Percentiles rank a stretch among this genome's conserved stretches.
phyloP scores from a whole-genome alignment of 768 basidiomycete genomes.

The Rhizopogon vulgaris region DNA sequence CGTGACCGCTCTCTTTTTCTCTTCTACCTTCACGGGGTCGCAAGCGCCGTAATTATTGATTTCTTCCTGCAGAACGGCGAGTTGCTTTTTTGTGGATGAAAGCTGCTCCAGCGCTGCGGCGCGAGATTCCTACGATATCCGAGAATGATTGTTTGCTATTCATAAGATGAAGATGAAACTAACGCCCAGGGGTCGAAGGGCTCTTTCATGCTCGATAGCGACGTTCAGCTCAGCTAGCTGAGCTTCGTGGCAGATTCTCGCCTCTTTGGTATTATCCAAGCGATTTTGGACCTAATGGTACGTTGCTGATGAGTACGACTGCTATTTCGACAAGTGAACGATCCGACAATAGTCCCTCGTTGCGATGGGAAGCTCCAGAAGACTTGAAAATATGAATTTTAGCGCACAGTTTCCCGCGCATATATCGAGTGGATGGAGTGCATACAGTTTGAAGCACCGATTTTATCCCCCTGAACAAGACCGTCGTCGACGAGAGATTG shows the following conservation, averaged over 20 bases:
- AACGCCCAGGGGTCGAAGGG: conserved; percentile 54
- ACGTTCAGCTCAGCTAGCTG: conserved; percentile 46
- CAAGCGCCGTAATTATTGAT: conserved; percentile 75
- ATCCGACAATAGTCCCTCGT: conserved; percentile 61
- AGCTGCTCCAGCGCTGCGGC: conserved; percentile 46
- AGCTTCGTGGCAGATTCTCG: conserved; percentile 32
- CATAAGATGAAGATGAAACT: conserved; percentile 9
- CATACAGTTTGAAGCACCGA: conserved; percentile 89
- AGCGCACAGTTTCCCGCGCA: conserved; percentile 1
- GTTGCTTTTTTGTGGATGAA: conserved; percentile 39
- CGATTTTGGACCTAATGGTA: conserved; percentile 48
- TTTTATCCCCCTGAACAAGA: conserved; percentile 84
- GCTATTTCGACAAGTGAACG: conserved; percentile 1
- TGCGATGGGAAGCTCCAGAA: conserved; percentile 97
- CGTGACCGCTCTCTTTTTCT: conserved; percentile 62
- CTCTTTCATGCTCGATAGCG: conserved; percentile 45
- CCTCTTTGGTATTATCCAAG: conserved; percentile 44
- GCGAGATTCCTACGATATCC: conserved; percentile 46
- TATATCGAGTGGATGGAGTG: conserved; percentile 16
- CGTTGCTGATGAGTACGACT: neutral
- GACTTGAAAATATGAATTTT: conserved; percentile 38
- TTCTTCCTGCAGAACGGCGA: conserved; percentile 55
- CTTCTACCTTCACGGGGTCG: conserved; percentile 77
- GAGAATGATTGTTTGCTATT: neutral
- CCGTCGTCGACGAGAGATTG: conserved; percentile 85